phyloP scores from a whole-genome alignment of 1,284 basidiomycete species.

The Coniophora puteana region DNA sequence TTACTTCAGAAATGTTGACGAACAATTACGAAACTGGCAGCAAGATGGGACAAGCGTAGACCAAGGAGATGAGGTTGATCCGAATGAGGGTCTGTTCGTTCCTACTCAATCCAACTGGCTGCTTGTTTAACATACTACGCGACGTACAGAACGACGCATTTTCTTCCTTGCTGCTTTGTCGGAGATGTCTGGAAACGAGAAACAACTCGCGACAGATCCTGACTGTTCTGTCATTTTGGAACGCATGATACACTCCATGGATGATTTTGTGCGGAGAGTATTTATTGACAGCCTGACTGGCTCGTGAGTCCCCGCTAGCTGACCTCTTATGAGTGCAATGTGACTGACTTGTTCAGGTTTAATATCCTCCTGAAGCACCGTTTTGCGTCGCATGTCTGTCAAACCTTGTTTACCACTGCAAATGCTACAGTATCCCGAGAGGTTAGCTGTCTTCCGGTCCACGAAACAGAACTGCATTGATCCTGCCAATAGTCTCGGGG shows the following conservation, averaged over 20 bases:
- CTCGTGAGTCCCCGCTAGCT: conserved; percentile 69
- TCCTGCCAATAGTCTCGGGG: conserved; percentile 3
- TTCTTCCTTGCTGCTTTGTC: conserved; percentile 83
- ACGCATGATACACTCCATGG: conserved; percentile 86
- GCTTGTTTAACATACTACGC: conserved; percentile 6
- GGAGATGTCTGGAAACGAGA: conserved; percentile 85
- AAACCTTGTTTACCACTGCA: conserved; percentile 78
- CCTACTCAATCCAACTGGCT: too few species aligned
- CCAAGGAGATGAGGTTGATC: conserved; percentile 52
- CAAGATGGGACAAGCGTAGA: conserved; percentile 25
- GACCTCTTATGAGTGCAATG: conserved; percentile 3
- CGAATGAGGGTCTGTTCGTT: conserved; percentile 73
- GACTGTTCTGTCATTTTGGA: conserved; percentile 89
- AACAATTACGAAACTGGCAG: conserved; percentile 86
- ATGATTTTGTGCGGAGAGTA: conserved; percentile 88
- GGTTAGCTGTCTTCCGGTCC: conserved; percentile 35
- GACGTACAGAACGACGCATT: conserved; percentile 63
- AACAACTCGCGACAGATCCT: conserved; percentile 85
- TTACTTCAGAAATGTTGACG: conserved; percentile 85
- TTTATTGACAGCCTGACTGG: conserved; percentile 82
- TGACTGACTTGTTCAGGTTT: conserved; percentile 41
- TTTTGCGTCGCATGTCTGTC: conserved; percentile 91
- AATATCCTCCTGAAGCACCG: conserved; percentile 71
- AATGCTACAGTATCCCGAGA: conserved; percentile 79
- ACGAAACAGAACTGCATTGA: too few species aligned